These are phyloP conservation scores for Candida sithepensis DNA, from an alignment of 805 yeast genomes.

Conservation along the genomic window DNA sequence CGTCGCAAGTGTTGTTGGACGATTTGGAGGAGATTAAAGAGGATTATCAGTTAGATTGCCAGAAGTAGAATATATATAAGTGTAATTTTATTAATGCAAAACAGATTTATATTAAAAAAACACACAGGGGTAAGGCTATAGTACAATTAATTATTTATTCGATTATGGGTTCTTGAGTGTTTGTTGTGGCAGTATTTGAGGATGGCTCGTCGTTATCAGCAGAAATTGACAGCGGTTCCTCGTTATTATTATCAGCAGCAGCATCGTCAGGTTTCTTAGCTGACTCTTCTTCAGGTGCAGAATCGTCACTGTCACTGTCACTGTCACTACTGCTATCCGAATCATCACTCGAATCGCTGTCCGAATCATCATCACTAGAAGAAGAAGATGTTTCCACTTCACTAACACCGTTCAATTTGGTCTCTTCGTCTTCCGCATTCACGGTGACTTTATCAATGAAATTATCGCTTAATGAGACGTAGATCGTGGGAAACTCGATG, in stretches of 20 bases:
- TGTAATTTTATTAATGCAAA: no score
- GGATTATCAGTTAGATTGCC: conserved; percentile 16
- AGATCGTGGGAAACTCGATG: conserved; percentile 75
- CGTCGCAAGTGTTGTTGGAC: conserved; percentile 14
- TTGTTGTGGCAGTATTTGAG: no score
- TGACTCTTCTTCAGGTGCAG: conserved; percentile 26
- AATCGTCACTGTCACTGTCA: conserved; percentile 9
- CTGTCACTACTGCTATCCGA: conserved; percentile 1
- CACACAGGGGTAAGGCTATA: no score
- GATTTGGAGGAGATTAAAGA: conserved; percentile 15
- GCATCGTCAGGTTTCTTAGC: neutral
- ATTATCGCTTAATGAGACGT: conserved; percentile 32
- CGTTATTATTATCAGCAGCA: neutral
- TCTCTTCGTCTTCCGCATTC: conserved; percentile 21
- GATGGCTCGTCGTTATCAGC: neutral
- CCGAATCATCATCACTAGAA: conserved; percentile 1
- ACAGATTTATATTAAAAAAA: no score
- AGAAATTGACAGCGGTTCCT: no score
- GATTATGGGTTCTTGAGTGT: no score
- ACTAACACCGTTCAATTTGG: neutral
- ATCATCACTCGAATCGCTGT: conserved; percentile 1
- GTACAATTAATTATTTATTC: no score
- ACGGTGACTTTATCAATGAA: conserved; percentile 27
- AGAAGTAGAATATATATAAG: neutral
- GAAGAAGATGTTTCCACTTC: conserved; percentile 1